Percentiles rank a stretch among this genome's conserved stretches.
These are phyloP conservation scores for Magnolia changhungtana DNA, from an alignment of 164 flowering plant genomes.

Conservation along the genomic window DNA sequence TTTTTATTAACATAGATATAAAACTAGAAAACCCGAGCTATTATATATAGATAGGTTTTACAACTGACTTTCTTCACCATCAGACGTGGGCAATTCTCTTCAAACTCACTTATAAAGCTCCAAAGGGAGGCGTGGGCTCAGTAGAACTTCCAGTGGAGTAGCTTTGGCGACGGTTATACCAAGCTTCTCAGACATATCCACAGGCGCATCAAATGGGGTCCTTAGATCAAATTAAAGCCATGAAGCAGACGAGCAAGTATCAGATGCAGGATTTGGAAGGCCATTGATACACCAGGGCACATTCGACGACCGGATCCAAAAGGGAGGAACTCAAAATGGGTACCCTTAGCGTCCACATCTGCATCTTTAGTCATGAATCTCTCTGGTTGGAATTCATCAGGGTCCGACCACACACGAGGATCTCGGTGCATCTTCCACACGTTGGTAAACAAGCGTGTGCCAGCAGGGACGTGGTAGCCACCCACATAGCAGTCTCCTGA, in stretches of 20 bases:
- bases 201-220: neutral
- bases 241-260: conserved; percentile 32
- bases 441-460: conserved; percentile 28
- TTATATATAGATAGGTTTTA: too few relatives aligned
- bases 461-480: conserved; percentile 25
- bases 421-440: conserved; percentile 39
- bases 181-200: conserved; percentile 22
- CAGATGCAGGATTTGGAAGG: conserved; percentile 19
- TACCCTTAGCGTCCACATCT: conserved; percentile 18
- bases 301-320: conserved; percentile 34
- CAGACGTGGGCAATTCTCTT: too few relatives aligned
- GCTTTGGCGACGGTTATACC: neutral
- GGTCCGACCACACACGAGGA: conserved; percentile 30
- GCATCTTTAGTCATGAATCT: conserved; percentile 24
- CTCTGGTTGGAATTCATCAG: conserved; percentile 34
- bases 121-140: conserved; percentile 5
- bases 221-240: conserved; percentile 23
- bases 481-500: conserved; percentile 23
- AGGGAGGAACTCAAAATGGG: conserved; percentile 22
- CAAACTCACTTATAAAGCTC: neutral
- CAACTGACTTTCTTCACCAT: too few relatives aligned
- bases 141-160: conserved; percentile 1
- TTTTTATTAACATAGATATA: too few relatives aligned
- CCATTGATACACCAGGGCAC: conserved; percentile 28
- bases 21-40: too few relatives aligned